Evolutionary conservation across 163 green algal species (phyloP), one percentile per base, ranked within the genome.

Genomic region (Smithsoniella earleae): DNA sequence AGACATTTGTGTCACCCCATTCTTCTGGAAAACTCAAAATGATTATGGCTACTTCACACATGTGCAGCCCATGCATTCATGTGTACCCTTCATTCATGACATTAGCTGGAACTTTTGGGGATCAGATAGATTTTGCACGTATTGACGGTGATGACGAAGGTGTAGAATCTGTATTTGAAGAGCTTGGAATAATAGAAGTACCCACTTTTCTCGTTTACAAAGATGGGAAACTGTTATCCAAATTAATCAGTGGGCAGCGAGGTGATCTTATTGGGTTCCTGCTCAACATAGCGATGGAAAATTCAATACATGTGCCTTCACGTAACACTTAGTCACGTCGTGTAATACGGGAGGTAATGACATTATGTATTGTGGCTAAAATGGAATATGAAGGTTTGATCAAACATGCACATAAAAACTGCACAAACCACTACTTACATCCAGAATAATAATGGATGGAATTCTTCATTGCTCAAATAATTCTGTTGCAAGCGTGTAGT

Each of bases 21-120:
- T 36, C 49, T 25, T 13, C 8, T 64, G 49, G 25, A 18, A 64
- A 64, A 27, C 49, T 64, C 13, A 64, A 64, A 2, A 64, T 64
- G 49, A 13, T 64, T 6, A 64, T 64, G 49, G 13, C 33, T 18
- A 64, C 49, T 18, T 10, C 49, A 13, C 6, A 64, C 13, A 1
- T 64, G 49, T 64, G 49, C 33, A 36, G 25, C 16, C 49, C 49
- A 25, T 64, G 49, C 49, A 27, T 64, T 13, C 49, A 64, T 18
- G 33, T 64, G 8, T 64, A 64, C 49, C 49, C 49, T 18, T 64
- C 49, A 8, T 64, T 36, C 33, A 6, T 64, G 8, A 64, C 49
- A 36, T 27, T 64, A 27, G 49, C 49, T 27, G 33, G 31, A 27
- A 64, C 31, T 18, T 64, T 64, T 18, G 5, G 13, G 13, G 49